Base-by-base conservation (phyloP, 345 rosid genomes). In the Eucalyptus leucophloia region DNA sequence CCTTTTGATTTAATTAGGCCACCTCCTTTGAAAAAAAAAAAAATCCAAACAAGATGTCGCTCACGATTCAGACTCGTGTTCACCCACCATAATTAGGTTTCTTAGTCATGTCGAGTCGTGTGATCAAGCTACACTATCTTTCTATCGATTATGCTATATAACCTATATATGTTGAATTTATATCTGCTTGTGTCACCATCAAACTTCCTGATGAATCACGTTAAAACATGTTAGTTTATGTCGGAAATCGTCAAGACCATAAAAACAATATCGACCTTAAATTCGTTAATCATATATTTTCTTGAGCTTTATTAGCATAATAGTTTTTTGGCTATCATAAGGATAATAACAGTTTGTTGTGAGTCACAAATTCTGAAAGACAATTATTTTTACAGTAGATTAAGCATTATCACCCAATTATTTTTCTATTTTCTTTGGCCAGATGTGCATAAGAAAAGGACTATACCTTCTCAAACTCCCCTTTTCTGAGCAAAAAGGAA, bases 361-460 rank as follows among this genome's bases (percentile, higher is more conserved):
- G 2, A 53, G 0, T 19, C 0, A 0, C 2, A 53, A 53, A 53
- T 53, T 53, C 0, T 19, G 0, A 53, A 19, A 53, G 0, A 8
- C 24, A 53, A 1, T 19, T 19, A 53, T 53, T 2, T 53, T 53
- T 53, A 53, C 0, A 7, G 24, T 19, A 53, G 0, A 53, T 53
- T 19, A 53, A 53, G 2, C 2, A 53, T 53, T 19, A 53, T 1
- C 2, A 3, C 56, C 56, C 24, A 53, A 53, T 53, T 8, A 19
- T 53, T 53, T 18, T 53, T 53, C 10, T 34, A 67, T 17, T 67
- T 67, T 32, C 80, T 32, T 37, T 67, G 23, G 42, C 80, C 42
- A 69, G 2, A 3, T 34, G 82, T 69, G 44, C 82, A 34, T 34
- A 69, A 16, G 82, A 34, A 34, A 69, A 34, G 13, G 42, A 69